Evolutionary conservation across 2,329 filamentous ascomycete species (phyloP).

Genomic region (Trematosphaeria pertusa): DNA sequence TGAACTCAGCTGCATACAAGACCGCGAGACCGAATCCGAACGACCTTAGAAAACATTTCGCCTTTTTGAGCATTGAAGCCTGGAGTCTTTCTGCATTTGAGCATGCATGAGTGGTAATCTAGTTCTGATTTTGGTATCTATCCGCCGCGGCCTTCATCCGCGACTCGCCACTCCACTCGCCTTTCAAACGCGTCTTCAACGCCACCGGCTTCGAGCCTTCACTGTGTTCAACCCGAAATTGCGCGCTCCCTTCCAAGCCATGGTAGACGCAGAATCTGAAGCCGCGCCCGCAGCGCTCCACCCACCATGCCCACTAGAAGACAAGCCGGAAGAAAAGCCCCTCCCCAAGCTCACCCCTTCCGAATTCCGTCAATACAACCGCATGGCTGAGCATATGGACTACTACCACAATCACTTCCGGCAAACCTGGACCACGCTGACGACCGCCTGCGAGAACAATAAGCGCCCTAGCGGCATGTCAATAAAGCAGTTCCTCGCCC

Average conservation of each 20-base stretch:
- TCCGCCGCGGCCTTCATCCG: too few species aligned
- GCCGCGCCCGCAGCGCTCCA: not conserved
- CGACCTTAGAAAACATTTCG: too few species aligned
- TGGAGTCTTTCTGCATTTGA: too few species aligned
- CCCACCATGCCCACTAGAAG: not conserved
- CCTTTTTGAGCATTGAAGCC: too few species aligned
- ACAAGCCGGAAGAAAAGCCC: slow-evolving; percentile 35
- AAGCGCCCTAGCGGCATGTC: slow-evolving; percentile 70
- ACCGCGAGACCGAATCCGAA: too few species aligned
- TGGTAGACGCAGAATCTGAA: slow-evolving; percentile 1
- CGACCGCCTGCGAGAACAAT: slow-evolving; percentile 66
- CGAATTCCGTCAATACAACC: slow-evolving; percentile 75
- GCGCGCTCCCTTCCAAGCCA: too few species aligned
- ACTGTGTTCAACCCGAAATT: too few species aligned
- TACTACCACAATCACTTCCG: slow-evolving; percentile 58
- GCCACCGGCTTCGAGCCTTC: too few species aligned
- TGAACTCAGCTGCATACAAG: not conserved
- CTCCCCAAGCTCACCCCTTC: slow-evolving; percentile 69
- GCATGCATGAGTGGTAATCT: too few species aligned
- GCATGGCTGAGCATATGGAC: slow-evolving; percentile 77
- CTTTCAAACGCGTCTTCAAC: too few species aligned
- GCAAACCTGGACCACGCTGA: slow-evolving; percentile 72
- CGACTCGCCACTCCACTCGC: too few species aligned
- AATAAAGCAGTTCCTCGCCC: slow-evolving; percentile 70
- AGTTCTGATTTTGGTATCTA: too few species aligned